These are phyloP conservation scores for Cyamopsis tetragonoloba DNA, from an alignment of 306 rosid species.

Conservation along the genomic window DNA sequence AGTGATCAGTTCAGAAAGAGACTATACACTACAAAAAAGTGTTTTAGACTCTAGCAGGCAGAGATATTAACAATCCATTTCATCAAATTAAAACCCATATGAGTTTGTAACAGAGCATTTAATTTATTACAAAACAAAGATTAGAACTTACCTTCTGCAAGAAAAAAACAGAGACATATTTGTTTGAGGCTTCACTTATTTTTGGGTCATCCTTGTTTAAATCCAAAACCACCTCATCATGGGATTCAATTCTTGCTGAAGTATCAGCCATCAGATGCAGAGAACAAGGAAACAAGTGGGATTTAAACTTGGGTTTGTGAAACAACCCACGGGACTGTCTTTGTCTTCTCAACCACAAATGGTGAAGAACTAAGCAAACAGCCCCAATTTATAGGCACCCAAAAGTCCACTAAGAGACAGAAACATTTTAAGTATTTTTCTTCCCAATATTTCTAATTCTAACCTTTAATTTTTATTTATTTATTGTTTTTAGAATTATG, in stretches of 20 bases:
- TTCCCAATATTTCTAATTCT: not conserved
- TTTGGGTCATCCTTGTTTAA: slow-evolving; percentile 34
- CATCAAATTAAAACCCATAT: not conserved
- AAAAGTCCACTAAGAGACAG: not conserved
- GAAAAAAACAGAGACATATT: slow-evolving; percentile 39
- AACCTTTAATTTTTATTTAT: not conserved
- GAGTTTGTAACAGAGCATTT: not conserved
- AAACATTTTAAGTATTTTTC: not conserved
- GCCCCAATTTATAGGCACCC: slow-evolving; percentile 42
- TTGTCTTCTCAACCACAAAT: not conserved
- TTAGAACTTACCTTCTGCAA: slow-evolving; percentile 59
- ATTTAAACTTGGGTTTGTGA: not conserved
- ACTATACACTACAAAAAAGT: not conserved
- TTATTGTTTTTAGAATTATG: not conserved
- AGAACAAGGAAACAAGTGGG: not conserved
- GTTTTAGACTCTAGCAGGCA: not conserved
- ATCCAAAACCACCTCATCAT: slow-evolving; percentile 31
- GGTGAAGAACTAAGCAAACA: not conserved
- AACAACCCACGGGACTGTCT: not conserved
- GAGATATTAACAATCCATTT: not conserved
- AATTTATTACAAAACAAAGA: not conserved
- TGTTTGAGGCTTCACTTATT: not conserved
- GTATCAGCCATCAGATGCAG: slow-evolving; percentile 44
- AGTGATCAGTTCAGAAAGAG: not conserved
- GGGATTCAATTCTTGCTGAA: slow-evolving; percentile 36